A percentile compares a stretch with the other conserved stretches of the same genome.
Evolutionary conservation across 495 filamentous ascomycete species (phyloP).

Genomic region (Geoglossum glabrum): DNA sequence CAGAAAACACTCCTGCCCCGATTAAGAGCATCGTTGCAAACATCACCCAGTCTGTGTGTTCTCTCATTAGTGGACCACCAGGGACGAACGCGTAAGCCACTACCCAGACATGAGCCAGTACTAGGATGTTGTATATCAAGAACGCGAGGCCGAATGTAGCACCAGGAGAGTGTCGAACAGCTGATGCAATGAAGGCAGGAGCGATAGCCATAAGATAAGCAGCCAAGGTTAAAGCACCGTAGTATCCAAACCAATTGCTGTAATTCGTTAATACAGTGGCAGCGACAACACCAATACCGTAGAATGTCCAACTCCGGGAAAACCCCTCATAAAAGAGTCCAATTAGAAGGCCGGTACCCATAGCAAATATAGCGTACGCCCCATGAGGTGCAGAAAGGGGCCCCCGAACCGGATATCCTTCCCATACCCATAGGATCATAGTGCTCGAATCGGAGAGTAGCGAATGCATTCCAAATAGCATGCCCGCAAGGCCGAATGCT

Average conservation of each 20-base stretch:
- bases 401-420: slow-evolving; percentile 80
- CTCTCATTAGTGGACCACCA: slow-evolving; percentile 77
- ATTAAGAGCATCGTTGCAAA: slow-evolving; percentile 63
- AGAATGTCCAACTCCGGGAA: slow-evolving; percentile 64
- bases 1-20: slow-evolving; percentile 67
- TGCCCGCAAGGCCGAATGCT: slow-evolving; percentile 56
- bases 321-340: slow-evolving; percentile 53
- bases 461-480: slow-evolving; percentile 84
- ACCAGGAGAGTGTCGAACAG: slow-evolving; percentile 52
- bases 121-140: slow-evolving; percentile 71
- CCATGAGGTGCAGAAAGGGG: slow-evolving; percentile 81
- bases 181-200: slow-evolving; percentile 53
- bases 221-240: slow-evolving; percentile 57
- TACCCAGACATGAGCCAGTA: slow-evolving; percentile 93
- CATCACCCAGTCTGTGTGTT: slow-evolving; percentile 94
- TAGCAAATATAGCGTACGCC: slow-evolving; percentile 60
- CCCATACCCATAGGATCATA: slow-evolving; percentile 99
- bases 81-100: slow-evolving; percentile 99
- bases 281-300: slow-evolving; percentile 54
- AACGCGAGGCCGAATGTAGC: slow-evolving; percentile 73
- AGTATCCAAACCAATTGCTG: slow-evolving; percentile 75
- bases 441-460: slow-evolving; percentile 93
- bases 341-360: slow-evolving; percentile 64
- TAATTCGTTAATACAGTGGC: slow-evolving; percentile 64
- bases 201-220: slow-evolving; percentile 68